Conservation (phyloP, 441 rosid species). For the Biscutella laevigata region DNA sequence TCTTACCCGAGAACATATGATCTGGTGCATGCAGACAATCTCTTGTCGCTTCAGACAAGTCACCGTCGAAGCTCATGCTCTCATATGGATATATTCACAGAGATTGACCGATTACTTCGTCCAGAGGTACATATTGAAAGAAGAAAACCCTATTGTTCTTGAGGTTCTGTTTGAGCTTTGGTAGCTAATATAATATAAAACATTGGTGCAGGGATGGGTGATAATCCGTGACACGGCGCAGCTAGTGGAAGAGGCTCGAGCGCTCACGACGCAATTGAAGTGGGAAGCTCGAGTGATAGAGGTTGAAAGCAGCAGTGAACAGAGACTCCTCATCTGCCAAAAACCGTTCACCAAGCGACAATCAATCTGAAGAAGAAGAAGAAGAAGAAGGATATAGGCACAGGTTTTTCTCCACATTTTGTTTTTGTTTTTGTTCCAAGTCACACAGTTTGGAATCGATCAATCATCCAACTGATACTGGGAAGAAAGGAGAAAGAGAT, state of each 20-base stretch:
- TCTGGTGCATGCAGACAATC: slow-evolving; percentile 81
- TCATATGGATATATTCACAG: slow-evolving; percentile 53
- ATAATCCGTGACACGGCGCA: slow-evolving; percentile 74
- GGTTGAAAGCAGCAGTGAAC: slow-evolving; percentile 74
- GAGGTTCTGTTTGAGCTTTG: too few species aligned
- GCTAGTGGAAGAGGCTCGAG: slow-evolving; percentile 77
- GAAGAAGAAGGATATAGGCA: slow-evolving; percentile 11
- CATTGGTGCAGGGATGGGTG: slow-evolving; percentile 85
- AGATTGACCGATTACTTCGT: slow-evolving; percentile 87
- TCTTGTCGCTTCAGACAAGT: slow-evolving; percentile 53
- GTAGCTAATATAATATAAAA: not conserved
- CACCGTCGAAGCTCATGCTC: slow-evolving; percentile 43
- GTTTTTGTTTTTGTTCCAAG: slow-evolving; percentile 11
- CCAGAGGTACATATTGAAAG: slow-evolving; percentile 64
- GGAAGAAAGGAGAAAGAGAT: slow-evolving; percentile 36
- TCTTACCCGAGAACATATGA: slow-evolving; percentile 92
- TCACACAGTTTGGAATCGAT: slow-evolving; percentile 14
- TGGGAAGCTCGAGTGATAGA: slow-evolving; percentile 96
- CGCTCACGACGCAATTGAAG: slow-evolving; percentile 53
- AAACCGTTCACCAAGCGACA: slow-evolving; percentile 75
- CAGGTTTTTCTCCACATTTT: slow-evolving; percentile 19
- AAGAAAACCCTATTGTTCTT: not conserved
- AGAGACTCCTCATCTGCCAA: slow-evolving; percentile 89
- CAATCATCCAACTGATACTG: slow-evolving; percentile 26
- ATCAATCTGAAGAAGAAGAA: slow-evolving; percentile 35